A percentile compares a stretch with the other conserved stretches of the same genome.
Conservation (phyloP, 345 rosid genomes). For the Alliaria petiolata region DNA sequence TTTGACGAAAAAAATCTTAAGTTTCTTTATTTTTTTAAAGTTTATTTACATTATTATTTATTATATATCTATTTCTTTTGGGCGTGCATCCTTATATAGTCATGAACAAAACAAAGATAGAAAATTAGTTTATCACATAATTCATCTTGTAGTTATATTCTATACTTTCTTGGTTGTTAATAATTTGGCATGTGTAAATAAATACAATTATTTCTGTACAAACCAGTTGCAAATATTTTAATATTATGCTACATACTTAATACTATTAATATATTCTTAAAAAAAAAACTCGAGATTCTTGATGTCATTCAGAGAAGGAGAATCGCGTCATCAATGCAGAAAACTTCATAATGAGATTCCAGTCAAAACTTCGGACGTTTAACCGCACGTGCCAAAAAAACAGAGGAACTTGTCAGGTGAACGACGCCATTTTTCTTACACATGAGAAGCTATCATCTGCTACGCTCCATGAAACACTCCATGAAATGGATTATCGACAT, state of each 20-base stretch:
- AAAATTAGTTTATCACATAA: too few relatives aligned
- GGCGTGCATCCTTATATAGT: too few relatives aligned
- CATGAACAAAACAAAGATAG: too few relatives aligned
- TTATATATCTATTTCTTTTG: too few relatives aligned
- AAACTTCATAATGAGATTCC: not conserved
- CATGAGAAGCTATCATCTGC: not conserved
- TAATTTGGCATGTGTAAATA: not conserved
- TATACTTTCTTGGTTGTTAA: too few relatives aligned
- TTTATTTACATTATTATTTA: not conserved
- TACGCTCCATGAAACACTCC: too few relatives aligned
- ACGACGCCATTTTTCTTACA: not conserved
- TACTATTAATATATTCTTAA: not conserved
- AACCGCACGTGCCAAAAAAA: not conserved
- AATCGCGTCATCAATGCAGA: not conserved
- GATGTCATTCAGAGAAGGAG: conserved; percentile 6
- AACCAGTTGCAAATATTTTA: not conserved
- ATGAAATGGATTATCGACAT: too few relatives aligned
- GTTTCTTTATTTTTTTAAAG: too few relatives aligned
- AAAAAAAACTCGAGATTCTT: conserved; percentile 1
- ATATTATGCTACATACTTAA: not conserved
- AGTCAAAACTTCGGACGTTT: not conserved
- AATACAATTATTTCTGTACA: not conserved
- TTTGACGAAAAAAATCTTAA: too few relatives aligned
- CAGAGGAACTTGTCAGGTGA: not conserved
- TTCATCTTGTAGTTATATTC: too few relatives aligned